Percentiles rank a stretch among this genome's conserved stretches.
Conservation (phyloP, 2,329 filamentous ascomycete genomes). For the Calonectria leucothoes region DNA sequence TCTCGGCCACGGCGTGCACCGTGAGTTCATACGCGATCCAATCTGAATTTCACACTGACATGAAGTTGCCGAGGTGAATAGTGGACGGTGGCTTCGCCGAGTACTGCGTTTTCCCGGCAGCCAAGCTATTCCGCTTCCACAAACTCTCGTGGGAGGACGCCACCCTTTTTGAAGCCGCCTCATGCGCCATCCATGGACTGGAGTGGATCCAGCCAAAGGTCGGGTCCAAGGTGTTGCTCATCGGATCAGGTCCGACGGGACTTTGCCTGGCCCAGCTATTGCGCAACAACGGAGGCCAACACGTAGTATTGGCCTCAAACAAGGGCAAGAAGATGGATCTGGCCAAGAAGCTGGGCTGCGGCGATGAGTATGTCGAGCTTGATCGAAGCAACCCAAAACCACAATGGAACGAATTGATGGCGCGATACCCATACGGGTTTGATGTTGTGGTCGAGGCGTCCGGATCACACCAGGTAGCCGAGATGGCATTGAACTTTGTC, state of each 20-base stretch:
- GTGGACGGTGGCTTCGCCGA: background rate
- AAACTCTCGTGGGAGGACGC: background rate
- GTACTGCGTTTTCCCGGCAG: background rate
- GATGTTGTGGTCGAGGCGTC: background rate
- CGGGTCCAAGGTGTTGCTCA: background rate
- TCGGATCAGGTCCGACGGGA: background rate
- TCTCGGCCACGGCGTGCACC: background rate
- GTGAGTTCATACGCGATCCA: background rate
- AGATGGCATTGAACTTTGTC: background rate
- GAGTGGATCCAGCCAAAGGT: background rate
- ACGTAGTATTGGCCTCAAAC: background rate
- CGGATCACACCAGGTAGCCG: background rate
- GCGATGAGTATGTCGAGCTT: background rate
- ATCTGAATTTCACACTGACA: background rate
- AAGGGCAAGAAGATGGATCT: background rate
- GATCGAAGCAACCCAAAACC: background rate
- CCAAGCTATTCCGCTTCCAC: background rate
- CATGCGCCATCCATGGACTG: background rate
- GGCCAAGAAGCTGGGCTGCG: background rate
- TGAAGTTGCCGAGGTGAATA: background rate
- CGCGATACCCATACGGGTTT: background rate
- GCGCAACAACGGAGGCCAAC: background rate
- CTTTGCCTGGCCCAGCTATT: background rate
- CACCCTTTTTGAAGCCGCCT: background rate
- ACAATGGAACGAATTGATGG: background rate